Conservation (phyloP, 345 rosid species). For the Corymbia maculata region DNA sequence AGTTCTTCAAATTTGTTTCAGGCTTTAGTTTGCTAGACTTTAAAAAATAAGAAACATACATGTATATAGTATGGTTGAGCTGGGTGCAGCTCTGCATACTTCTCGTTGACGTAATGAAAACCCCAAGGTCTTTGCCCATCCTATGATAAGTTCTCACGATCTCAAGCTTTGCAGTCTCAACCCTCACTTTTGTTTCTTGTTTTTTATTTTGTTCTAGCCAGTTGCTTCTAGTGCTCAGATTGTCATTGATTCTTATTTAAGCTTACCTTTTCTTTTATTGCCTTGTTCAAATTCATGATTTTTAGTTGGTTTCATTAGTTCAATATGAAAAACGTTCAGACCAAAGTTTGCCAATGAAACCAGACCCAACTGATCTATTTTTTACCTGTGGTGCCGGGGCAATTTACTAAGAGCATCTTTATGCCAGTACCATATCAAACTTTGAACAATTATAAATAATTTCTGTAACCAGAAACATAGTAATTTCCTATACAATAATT, state of each 20-base stretch:
- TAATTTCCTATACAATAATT: background rate
- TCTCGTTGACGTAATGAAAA: background rate
- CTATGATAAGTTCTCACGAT: background rate
- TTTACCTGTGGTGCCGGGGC: background rate
- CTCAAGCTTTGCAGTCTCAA: background rate
- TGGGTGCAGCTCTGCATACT: background rate
- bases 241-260: background rate
- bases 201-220: background rate
- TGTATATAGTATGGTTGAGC: background rate
- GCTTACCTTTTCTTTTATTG: background rate
- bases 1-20: background rate
- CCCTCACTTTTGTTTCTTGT: background rate
- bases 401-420: background rate
- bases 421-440: background rate
- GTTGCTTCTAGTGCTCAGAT: background rate
- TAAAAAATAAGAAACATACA: background rate
- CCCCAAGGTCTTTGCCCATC: background rate
- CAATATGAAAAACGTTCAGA: background rate
- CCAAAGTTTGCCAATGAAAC: background rate
- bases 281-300: background rate
- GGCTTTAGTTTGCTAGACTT: background rate
- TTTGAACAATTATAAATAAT: background rate
- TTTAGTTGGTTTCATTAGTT: background rate
- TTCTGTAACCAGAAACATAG: background rate
- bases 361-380: background rate